These are phyloP conservation scores for Aureobasidium sp. DNA, from an alignment of 2,329 filamentous ascomycete species.

Conservation along the genomic window DNA sequence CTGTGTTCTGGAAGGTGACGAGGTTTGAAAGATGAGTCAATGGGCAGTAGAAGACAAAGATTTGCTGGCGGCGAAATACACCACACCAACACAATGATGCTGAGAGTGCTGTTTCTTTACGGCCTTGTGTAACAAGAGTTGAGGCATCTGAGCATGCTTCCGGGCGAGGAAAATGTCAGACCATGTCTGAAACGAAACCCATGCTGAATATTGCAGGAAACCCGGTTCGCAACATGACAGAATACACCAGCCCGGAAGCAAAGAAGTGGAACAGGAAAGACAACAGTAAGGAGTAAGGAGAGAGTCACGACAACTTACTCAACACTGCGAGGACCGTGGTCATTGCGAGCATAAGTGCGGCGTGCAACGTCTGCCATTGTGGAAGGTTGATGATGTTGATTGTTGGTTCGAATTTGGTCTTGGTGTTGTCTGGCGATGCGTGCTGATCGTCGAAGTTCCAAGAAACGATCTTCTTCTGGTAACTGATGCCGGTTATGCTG, in stretches of 20 bases:
- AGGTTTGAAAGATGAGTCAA: neutral
- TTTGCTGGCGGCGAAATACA: neutral
- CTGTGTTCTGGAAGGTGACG: neutral
- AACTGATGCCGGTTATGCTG: neutral
- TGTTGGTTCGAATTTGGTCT: neutral
- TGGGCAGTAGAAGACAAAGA: too few species aligned
- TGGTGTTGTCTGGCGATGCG: slow-evolving; percentile 10
- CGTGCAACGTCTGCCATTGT: slow-evolving; percentile 15
- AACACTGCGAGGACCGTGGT: slow-evolving; percentile 12
- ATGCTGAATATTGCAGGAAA: slow-evolving; percentile 1
- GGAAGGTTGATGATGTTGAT: neutral
- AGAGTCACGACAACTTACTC: slow-evolving; percentile 3
- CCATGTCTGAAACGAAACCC: neutral
- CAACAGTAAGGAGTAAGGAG: neutral
- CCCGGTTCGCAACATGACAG: neutral
- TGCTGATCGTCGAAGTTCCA: slow-evolving; percentile 4
- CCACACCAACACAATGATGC: neutral
- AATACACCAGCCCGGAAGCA: neutral
- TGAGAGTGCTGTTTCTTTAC: neutral
- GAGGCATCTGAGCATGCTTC: neutral
- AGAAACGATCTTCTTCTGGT: slow-evolving; percentile 5
- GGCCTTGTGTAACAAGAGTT: neutral
- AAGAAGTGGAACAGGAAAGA: neutral
- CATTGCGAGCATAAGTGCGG: slow-evolving; percentile 16
- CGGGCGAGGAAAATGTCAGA: neutral